These are phyloP conservation scores for Oidium heveae DNA, from an alignment of 2,329 filamentous ascomycete species.

Conservation along the genomic window DNA sequence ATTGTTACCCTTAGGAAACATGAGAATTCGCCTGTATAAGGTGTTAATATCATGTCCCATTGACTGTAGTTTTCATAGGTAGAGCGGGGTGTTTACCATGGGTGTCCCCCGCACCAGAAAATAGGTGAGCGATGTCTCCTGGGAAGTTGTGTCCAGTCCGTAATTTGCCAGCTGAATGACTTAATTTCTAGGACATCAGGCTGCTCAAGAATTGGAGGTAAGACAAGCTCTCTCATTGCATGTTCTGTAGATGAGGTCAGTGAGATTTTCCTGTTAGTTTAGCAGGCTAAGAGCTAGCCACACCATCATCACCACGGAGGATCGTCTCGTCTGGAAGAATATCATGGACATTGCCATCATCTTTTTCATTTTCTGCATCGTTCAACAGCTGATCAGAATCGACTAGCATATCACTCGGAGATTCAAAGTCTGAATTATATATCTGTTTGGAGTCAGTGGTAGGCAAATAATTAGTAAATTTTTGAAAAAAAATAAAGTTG, in stretches of 20 bases:
- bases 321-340: constrained; percentile 15
- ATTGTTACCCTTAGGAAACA: constrained; percentile 90
- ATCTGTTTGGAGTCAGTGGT: constrained; percentile 5
- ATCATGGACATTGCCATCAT: constrained; percentile 17
- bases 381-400: constrained; percentile 13
- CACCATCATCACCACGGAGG: constrained; percentile 17
- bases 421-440: constrained; percentile 9
- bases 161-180: constrained; percentile 65
- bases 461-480: constrained; percentile 1
- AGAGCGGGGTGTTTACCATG: constrained; percentile 35
- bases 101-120: constrained; percentile 66
- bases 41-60: constrained; percentile 5
- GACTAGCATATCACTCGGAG: constrained; percentile 13
- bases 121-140: constrained; percentile 71
- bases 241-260: constrained; percentile 29
- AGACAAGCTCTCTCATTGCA: constrained; percentile 58
- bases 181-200: constrained; percentile 56
- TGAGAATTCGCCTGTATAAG: constrained; percentile 52
- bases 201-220: constrained; percentile 48
- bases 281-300: constrained; percentile 1
- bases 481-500: constrained; percentile 3
- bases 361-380: constrained; percentile 14
- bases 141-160: constrained; percentile 50
- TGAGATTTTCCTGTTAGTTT: background rate
- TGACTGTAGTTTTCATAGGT: background rate